Conservation (phyloP, 192 early-diverging fungal species). For the Coemansia sp. region DNA sequence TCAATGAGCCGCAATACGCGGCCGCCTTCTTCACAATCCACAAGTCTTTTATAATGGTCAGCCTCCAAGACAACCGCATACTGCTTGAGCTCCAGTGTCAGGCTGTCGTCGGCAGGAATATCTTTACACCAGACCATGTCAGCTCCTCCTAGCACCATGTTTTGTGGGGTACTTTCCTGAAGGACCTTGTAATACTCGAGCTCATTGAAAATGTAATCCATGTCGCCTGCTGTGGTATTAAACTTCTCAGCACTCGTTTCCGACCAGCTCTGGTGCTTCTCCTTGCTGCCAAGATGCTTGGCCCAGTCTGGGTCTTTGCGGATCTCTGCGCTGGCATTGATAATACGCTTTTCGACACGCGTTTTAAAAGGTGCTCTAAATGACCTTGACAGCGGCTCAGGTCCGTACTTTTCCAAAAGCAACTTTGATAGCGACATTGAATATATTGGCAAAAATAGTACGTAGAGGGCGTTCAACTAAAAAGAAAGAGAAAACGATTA, state of each 20-base stretch:
- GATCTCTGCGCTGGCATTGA: background rate
- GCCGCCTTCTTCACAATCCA: background rate
- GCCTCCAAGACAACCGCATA: slow-evolving; percentile 2
- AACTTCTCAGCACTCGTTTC: background rate
- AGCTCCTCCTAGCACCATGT: background rate
- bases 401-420: background rate
- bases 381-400: background rate
- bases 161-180: background rate
- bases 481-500: too few species aligned
- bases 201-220: background rate
- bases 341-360: background rate
- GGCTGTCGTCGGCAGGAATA: background rate
- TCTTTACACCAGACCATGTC: slow-evolving; percentile 11
- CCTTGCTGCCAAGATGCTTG: background rate
- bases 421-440: background rate
- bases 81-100: slow-evolving; percentile 1
- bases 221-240: background rate
- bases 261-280: background rate
- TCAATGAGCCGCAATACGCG: background rate
- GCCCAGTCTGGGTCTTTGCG: background rate
- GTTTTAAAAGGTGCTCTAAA: background rate
- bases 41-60: background rate
- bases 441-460: background rate
- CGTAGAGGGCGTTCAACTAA: too few species aligned
- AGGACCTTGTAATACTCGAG: background rate